Evolutionary conservation across 768 basidiomycete genomes (phyloP).

Genomic region (Pleurotus tuber-regium): DNA sequence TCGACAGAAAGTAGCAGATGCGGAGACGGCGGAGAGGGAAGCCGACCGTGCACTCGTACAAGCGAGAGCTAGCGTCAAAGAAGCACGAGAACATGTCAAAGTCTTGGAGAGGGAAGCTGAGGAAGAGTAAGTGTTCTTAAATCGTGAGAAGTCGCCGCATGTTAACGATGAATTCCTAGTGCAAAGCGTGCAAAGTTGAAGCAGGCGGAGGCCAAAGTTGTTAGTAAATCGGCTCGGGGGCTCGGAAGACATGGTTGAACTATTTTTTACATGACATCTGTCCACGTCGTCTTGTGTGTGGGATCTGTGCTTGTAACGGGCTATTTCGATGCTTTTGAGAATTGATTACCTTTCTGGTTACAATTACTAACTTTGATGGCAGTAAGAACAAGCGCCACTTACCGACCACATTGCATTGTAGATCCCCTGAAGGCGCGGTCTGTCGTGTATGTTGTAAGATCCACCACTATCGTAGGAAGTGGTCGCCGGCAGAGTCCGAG

Average conservation of each 20-base stretch:
- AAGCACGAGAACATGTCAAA: conserved; percentile 46
- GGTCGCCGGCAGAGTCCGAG: too few relatives aligned
- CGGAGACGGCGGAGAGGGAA: conserved; percentile 47
- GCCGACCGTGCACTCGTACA: conserved; percentile 48
- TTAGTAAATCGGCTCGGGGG: conserved; percentile 40
- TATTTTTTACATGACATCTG: too few relatives aligned
- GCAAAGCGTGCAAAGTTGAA: conserved; percentile 49
- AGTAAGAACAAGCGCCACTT: too few relatives aligned
- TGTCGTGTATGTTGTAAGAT: too few relatives aligned
- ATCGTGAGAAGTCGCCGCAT: background rate
- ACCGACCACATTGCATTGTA: too few relatives aligned
- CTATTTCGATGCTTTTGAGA: too few relatives aligned
- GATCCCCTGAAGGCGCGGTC: too few relatives aligned
- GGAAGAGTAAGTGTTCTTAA: conserved; percentile 44
- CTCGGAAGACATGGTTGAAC: conserved; percentile 1
- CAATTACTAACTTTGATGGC: too few relatives aligned
- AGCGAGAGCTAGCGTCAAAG: conserved; percentile 43
- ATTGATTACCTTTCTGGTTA: too few relatives aligned
- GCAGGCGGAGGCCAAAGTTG: conserved; percentile 47
- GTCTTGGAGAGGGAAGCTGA: conserved; percentile 48
- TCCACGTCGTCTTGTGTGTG: too few relatives aligned
- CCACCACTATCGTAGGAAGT: too few relatives aligned
- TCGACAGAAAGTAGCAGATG: conserved; percentile 47
- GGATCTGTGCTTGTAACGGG: too few relatives aligned
- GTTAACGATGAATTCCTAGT: conserved; percentile 26